Base-by-base conservation (phyloP, 768 basidiomycete genomes). In the Leccinellum luteum region DNA sequence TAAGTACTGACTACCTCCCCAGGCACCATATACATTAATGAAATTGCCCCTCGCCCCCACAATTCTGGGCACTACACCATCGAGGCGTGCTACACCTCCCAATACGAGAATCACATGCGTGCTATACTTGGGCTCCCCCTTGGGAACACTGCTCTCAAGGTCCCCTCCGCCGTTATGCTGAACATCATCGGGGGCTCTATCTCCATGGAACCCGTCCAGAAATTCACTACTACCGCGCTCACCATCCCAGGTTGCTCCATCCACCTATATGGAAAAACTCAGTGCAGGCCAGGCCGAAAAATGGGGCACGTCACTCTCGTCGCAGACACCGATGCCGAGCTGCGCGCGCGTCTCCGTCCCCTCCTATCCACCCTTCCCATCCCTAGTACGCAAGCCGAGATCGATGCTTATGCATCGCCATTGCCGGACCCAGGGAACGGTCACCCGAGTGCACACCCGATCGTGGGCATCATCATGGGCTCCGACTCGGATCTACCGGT, bases 11-110 rank as follows among this genome's bases (percentile, higher is more conserved):
- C n/a, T 15, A 15, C 13, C 28, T 27, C 4, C 14, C 6, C 62
- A 95, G 94, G 90, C 13, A 72, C 78, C 1, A 81, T 98, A 1
- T 85, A 85, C 57, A 82, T 99, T 61, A 99, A 99, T 73, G 97
- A 99, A 76, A 96, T 99, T 59, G 97, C 97, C 0, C 97, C 97
- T 13, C 84, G 97, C 17, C 96, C 97, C 1, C 97, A 99, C 72
- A 99, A 98, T 75, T 98, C 95, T 9, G 97, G 96, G 0, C 97
- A 99, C 71, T 96, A 98, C 73, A 97, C 95, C 28, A 98, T 98
- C 68, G 97, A 98, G 75, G 94, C 96, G 0, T 98, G 94, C 72
- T 81, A 92, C 64, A 92, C 94, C 3, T 98, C 96, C 2, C 97
- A 98, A 75, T 99, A 92, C 75, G 93, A 94, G 72, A 97, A 98